Conservation (phyloP, 345 rosid genomes). For the Mercurialis annua region DNA sequence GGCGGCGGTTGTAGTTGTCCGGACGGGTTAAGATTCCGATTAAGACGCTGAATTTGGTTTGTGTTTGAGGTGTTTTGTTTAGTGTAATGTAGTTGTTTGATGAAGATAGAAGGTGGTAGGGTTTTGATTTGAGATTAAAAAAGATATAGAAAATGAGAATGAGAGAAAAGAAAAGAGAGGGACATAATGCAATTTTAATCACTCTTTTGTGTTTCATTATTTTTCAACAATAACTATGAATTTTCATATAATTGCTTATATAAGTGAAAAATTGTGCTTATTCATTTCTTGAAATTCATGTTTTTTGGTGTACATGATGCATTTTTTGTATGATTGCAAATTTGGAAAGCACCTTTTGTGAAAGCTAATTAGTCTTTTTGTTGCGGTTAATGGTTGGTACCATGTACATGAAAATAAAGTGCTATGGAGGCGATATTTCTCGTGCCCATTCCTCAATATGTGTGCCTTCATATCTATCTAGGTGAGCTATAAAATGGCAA, state of each 20-base stretch:
- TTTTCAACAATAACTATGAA: too few species aligned
- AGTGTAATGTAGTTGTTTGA: background rate
- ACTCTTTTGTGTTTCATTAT: slow-evolving; percentile 12
- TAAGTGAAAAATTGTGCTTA: too few species aligned
- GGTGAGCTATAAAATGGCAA: too few species aligned
- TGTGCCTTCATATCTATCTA: too few species aligned
- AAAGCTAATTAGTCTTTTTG: too few species aligned
- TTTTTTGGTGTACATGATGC: background rate
- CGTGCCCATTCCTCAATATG: background rate
- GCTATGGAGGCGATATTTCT: background rate
- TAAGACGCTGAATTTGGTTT: slow-evolving; percentile 30
- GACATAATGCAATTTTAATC: slow-evolving; percentile 13
- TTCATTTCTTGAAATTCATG: background rate
- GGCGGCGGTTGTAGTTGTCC: slow-evolving; percentile 28
- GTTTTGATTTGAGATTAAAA: slow-evolving; percentile 15
- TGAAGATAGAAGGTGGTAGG: slow-evolving; percentile 4
- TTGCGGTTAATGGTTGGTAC: background rate
- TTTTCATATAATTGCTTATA: too few species aligned
- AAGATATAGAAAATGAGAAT: slow-evolving; percentile 21
- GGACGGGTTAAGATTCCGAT: slow-evolving; percentile 38
- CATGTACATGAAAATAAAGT: background rate
- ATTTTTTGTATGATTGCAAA: too few species aligned
- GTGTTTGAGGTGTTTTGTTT: background rate
- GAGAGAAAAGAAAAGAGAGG: slow-evolving; percentile 11
- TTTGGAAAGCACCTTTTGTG: too few species aligned